Percentiles rank a stretch among this genome's conserved stretches.
Evolutionary conservation across 2,329 filamentous ascomycete species (phyloP).

Genomic region (Fusarium decemcellulare): DNA sequence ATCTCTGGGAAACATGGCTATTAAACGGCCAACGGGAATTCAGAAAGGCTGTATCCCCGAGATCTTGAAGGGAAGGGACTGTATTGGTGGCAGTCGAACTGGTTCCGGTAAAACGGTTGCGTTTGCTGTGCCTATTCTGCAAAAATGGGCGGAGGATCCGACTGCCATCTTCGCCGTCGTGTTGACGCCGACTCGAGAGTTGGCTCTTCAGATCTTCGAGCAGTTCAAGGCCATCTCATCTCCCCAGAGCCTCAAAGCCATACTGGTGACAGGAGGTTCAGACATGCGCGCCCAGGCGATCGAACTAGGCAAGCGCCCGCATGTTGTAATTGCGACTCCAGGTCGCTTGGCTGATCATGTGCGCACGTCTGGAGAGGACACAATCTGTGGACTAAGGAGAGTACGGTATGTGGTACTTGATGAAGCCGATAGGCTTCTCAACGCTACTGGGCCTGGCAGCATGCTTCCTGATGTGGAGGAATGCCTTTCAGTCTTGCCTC

Average conservation of each 20-base stretch:
- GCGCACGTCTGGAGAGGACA: constrained; percentile 90
- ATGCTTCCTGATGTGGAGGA: constrained; percentile 97
- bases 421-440: constrained; percentile 92
- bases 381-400: constrained; percentile 83
- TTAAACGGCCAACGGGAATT: constrained; percentile 91
- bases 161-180: constrained; percentile 92
- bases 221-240: constrained; percentile 95
- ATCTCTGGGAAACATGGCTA: constrained; percentile 82
- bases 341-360: constrained; percentile 96
- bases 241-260: constrained; percentile 86
- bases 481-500: constrained; percentile 86
- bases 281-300: constrained; percentile 95
- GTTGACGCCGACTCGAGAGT: constrained; percentile 90
- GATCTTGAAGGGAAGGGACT: constrained; percentile 91
- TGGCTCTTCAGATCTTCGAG: constrained; percentile 96
- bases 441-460: constrained; percentile 79
- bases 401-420: constrained; percentile 92
- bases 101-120: constrained; percentile 98
- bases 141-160: constrained; percentile 94
- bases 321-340: constrained; percentile 95
- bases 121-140: constrained; percentile 93
- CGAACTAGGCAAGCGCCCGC: constrained; percentile 83
- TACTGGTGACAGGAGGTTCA: constrained; percentile 91
- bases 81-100: constrained; percentile 93
- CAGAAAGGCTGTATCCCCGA: constrained; percentile 94